Evolutionary conservation across 1,284 basidiomycete genomes (phyloP).

Genomic region (Rhizoctonia solani): DNA sequence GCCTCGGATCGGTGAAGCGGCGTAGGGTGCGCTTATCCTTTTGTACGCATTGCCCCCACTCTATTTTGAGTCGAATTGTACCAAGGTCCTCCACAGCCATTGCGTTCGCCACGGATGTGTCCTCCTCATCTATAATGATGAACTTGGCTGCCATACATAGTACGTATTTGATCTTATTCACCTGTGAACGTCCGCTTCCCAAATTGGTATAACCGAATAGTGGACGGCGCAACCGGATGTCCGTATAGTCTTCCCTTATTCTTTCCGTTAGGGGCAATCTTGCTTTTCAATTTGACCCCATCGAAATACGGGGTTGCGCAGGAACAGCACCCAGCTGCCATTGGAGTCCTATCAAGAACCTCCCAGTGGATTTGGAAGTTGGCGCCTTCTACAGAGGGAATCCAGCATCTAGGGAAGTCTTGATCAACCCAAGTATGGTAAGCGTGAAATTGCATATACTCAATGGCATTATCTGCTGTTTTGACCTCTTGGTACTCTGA

Average conservation of each 20-base stretch:
- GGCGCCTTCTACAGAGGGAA: constrained; percentile 12
- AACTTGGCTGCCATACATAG: not conserved
- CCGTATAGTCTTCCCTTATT: not conserved
- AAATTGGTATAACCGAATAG: not conserved
- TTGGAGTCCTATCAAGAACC: not conserved
- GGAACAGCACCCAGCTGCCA: not conserved
- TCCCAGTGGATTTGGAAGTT: constrained; percentile 12
- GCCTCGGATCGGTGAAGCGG: too few relatives aligned
- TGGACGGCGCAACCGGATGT: not conserved
- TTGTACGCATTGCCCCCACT: not conserved
- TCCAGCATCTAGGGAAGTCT: constrained; percentile 14
- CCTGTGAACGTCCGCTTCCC: constrained; percentile 10
- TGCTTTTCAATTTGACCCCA: not conserved
- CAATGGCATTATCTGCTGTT: constrained; percentile 11
- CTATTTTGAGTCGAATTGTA: not conserved
- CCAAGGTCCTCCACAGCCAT: not conserved
- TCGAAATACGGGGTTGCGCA: not conserved
- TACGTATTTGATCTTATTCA: not conserved
- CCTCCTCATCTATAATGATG: not conserved
- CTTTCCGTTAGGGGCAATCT: not conserved
- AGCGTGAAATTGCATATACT: not conserved
- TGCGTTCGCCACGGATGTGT: not conserved
- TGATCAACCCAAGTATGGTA: not conserved
- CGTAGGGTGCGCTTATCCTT: not conserved
- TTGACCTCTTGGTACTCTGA: not conserved